A percentile compares a stretch with the other conserved stretches of the same genome.
Conservation (phyloP, 257 asterid species). For the Mitragyna speciosa region DNA sequence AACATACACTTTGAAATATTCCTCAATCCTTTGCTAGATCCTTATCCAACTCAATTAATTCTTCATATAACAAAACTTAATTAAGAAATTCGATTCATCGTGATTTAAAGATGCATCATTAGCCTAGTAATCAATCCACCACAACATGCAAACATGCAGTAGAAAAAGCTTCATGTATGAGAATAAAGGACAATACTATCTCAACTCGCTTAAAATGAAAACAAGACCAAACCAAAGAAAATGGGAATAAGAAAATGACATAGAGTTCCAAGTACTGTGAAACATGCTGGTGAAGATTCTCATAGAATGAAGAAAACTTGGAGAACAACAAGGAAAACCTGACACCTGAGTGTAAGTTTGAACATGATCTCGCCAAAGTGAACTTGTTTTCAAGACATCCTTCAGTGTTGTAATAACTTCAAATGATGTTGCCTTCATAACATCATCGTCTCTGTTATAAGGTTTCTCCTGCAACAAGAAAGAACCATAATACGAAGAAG, state of each 20-base stretch:
- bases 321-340: slow-evolving; percentile 8
- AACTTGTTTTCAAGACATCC: slow-evolving; percentile 86
- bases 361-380: slow-evolving; percentile 96
- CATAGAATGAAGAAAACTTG: background rate
- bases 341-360: slow-evolving; percentile 91
- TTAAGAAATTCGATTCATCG: background rate
- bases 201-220: background rate
- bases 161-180: background rate
- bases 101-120: background rate
- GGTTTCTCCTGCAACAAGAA: slow-evolving; percentile 66
- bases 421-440: slow-evolving; percentile 90
- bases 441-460: slow-evolving; percentile 81
- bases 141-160: background rate
- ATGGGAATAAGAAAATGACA: background rate
- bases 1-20: background rate
- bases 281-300: background rate
- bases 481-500: slow-evolving; percentile 17
- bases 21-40: background rate
- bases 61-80: background rate
- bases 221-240: background rate
- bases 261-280: background rate
- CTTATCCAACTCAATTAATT: background rate
- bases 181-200: background rate
- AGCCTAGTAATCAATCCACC: background rate
- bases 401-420: slow-evolving; percentile 94